phyloP scores from a whole-genome alignment of 2,329 filamentous ascomycete species.

The Xylariaceae sp. region DNA sequence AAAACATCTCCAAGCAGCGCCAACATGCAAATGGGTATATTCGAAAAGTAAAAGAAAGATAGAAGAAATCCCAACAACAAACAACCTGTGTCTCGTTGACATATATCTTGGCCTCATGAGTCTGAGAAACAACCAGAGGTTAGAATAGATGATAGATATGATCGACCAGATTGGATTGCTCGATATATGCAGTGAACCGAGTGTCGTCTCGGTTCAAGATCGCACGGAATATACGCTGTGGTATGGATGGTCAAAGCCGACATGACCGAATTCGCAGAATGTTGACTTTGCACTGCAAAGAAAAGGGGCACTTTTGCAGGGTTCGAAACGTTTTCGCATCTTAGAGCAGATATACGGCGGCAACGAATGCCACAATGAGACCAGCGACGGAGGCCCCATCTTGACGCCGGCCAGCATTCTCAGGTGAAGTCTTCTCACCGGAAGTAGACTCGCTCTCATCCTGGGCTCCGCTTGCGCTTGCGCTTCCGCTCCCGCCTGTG shows the following conservation, averaged over 20 bases:
- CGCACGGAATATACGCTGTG: constrained; percentile 15
- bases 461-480: constrained; percentile 7
- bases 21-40: constrained; percentile 17
- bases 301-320: background rate
- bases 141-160: constrained; percentile 31
- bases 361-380: constrained; percentile 51
- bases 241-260: constrained; percentile 4
- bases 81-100: constrained; percentile 13
- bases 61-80: constrained; percentile 3
- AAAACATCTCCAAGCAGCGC: constrained; percentile 3
- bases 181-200: constrained; percentile 22
- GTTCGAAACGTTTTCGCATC: background rate
- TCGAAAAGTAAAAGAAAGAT: constrained; percentile 1
- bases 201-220: constrained; percentile 4
- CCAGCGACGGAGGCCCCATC: constrained; percentile 48
- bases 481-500: constrained; percentile 30
- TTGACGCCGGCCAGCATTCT: constrained; percentile 41
- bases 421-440: constrained; percentile 39
- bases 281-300: constrained; percentile 9
- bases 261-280: constrained; percentile 3
- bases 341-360: constrained; percentile 38
- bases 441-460: constrained; percentile 28
- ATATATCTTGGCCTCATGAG: constrained; percentile 1
- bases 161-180: constrained; percentile 23
- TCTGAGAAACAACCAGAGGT: background rate